Percentiles rank a stretch among this genome's conserved stretches.
Evolutionary conservation across 306 rosid species (phyloP).

Genomic region (Sicyos edulis): DNA sequence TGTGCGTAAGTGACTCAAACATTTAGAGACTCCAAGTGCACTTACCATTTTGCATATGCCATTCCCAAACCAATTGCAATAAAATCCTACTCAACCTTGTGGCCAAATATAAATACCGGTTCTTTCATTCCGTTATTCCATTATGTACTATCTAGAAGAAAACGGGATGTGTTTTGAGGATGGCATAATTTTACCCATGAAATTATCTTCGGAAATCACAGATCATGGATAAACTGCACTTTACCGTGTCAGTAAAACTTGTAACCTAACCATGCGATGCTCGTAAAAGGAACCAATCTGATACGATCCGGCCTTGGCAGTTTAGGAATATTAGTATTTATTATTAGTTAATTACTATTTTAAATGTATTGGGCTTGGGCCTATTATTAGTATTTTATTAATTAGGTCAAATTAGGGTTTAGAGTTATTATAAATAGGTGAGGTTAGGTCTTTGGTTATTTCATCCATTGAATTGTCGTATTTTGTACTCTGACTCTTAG

Average conservation of each 20-base stretch:
- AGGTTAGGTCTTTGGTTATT: too few relatives aligned
- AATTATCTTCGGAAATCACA: background rate
- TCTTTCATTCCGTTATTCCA: background rate
- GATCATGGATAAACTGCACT: background rate
- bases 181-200: background rate
- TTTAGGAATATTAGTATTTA: too few relatives aligned
- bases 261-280: background rate
- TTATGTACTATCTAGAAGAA: background rate
- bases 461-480: too few relatives aligned
- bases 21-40: conserved; percentile 5
- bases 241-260: background rate
- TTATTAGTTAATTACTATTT: too few relatives aligned
- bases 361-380: too few relatives aligned
- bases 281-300: background rate
- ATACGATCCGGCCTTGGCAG: too few relatives aligned
- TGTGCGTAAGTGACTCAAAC: too few relatives aligned
- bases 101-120: background rate
- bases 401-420: too few relatives aligned
- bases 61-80: background rate
- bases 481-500: too few relatives aligned
- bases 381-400: too few relatives aligned
- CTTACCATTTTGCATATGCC: background rate
- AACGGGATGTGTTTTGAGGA: background rate
- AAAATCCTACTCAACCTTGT: background rate
- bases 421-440: too few relatives aligned